A percentile compares a stretch with the other conserved stretches of the same genome.
Conservation (phyloP, 192 early-diverging fungal species). For the Borealophlyctis nickersoniae region DNA sequence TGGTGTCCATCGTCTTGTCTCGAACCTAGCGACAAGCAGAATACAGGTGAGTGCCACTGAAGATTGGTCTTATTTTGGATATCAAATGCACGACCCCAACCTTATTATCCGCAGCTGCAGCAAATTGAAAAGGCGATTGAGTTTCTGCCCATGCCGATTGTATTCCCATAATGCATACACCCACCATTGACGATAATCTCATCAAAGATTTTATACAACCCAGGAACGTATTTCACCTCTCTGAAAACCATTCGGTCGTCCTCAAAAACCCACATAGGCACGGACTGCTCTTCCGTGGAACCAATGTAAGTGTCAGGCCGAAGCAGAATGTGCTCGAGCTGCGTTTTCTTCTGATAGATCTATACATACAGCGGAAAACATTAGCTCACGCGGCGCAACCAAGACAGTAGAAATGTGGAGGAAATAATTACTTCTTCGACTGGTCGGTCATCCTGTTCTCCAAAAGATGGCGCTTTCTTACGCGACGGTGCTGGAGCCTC, state of each 20-base stretch:
- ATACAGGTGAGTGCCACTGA: not conserved
- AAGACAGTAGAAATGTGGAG: not conserved
- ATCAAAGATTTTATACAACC: constrained; percentile 97
- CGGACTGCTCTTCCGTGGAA: constrained; percentile 76
- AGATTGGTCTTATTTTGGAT: too few relatives aligned
- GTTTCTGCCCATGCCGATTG: too few relatives aligned
- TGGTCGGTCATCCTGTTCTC: too few relatives aligned
- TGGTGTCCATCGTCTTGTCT: constrained; percentile 79
- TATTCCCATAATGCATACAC: not conserved
- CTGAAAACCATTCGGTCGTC: constrained; percentile 57
- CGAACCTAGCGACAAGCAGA: constrained; percentile 52
- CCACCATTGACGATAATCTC: constrained; percentile 93
- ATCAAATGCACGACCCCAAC: constrained; percentile 27
- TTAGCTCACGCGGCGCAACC: not conserved
- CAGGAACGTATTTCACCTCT: constrained; percentile 71
- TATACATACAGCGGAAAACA: constrained; percentile 44
- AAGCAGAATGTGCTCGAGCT: constrained; percentile 91
- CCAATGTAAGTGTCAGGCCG: constrained; percentile 97
- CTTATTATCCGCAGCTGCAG: constrained; percentile 80
- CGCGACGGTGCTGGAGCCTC: constrained; percentile 1
- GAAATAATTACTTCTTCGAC: not conserved
- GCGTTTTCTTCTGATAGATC: constrained; percentile 94
- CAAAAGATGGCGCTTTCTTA: constrained; percentile 2
- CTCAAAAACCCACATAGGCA: constrained; percentile 85
- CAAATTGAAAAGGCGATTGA: not conserved